A percentile compares a stretch with the other conserved stretches of the same genome.
phyloP scores from a whole-genome alignment of 495 filamentous ascomycete species.

The Eremomyces bilateralis region DNA sequence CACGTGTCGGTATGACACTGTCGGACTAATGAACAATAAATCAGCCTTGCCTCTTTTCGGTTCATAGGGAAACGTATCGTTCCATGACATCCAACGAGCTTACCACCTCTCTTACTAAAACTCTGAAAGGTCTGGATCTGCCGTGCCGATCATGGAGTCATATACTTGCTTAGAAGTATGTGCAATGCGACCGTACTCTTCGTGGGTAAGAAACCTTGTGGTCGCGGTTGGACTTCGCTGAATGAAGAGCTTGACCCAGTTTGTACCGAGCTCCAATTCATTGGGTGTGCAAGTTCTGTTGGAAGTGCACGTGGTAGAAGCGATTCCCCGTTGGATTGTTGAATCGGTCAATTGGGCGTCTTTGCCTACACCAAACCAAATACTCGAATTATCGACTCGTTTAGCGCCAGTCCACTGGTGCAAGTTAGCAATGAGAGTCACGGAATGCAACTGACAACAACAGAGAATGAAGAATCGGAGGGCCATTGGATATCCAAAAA shows the following conservation, averaged over 20 bases:
- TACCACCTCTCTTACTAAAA: slow-evolving; percentile 3
- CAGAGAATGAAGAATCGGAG: background rate
- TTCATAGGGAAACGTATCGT: slow-evolving; percentile 12
- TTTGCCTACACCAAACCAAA: too few species aligned
- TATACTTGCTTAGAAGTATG: background rate
- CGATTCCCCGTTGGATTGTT: background rate
- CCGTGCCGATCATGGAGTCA: slow-evolving; percentile 5
- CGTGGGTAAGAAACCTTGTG: background rate
- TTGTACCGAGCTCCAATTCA: background rate
- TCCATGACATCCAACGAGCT: slow-evolving; percentile 7
- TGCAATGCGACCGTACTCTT: background rate
- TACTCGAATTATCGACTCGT: too few species aligned
- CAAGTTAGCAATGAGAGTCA: too few species aligned
- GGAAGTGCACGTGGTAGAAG: background rate
- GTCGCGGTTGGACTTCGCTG: background rate
- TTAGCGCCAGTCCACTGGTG: too few species aligned
- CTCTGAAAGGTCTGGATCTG: slow-evolving; percentile 2
- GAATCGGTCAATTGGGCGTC: background rate
- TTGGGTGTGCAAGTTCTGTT: background rate
- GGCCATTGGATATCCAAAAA: background rate
- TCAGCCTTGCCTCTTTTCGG: slow-evolving; percentile 9
- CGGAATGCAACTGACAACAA: background rate
- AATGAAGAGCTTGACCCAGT: background rate
- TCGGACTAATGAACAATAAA: too few species aligned
- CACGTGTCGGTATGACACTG: too few species aligned